phyloP scores from a whole-genome alignment of 805 yeast species.

The Clavispora asparagi region DNA sequence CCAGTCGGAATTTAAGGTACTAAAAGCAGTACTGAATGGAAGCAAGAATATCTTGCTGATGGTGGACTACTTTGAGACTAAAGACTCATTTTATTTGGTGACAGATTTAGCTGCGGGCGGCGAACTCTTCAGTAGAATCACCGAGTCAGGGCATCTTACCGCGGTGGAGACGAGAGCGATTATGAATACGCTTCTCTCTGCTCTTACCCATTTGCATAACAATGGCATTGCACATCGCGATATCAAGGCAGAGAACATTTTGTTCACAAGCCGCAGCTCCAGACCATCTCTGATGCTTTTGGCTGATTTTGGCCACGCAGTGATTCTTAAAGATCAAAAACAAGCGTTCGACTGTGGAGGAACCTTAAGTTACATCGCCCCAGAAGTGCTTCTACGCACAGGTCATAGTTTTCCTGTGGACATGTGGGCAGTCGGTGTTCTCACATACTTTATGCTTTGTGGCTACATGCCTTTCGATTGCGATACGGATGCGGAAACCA shows the following conservation, averaged over 20 bases:
- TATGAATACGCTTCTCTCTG: conserved; percentile 46
- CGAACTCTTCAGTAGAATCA: conserved; percentile 60
- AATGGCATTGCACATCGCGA: conserved; percentile 67
- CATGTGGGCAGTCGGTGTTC: conserved; percentile 74
- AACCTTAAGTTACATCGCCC: conserved; percentile 72
- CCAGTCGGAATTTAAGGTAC: conserved; percentile 56
- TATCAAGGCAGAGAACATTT: conserved; percentile 65
- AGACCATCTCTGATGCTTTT: conserved; percentile 37
- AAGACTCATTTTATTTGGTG: conserved; percentile 47
- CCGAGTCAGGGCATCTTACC: conserved; percentile 34
- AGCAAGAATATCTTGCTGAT: conserved; percentile 56
- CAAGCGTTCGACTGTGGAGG: conserved; percentile 31
- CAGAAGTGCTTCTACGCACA: conserved; percentile 51
- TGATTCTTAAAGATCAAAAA: conserved; percentile 30
- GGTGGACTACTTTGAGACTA: conserved; percentile 67
- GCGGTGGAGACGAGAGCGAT: conserved; percentile 47
- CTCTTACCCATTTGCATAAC: conserved; percentile 52
- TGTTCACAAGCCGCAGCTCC: conserved; percentile 38
- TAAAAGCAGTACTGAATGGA: conserved; percentile 45
- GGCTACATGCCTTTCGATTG: conserved; percentile 80
- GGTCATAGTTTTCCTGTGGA: conserved; percentile 62
- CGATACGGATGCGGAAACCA: conserved; percentile 63
- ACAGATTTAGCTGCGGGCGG: conserved; percentile 68
- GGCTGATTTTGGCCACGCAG: conserved; percentile 65
- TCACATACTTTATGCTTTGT: conserved; percentile 62